These are phyloP conservation scores for Pyrus bretschneideri DNA, from an alignment of 306 rosid species.

Conservation along the genomic window DNA sequence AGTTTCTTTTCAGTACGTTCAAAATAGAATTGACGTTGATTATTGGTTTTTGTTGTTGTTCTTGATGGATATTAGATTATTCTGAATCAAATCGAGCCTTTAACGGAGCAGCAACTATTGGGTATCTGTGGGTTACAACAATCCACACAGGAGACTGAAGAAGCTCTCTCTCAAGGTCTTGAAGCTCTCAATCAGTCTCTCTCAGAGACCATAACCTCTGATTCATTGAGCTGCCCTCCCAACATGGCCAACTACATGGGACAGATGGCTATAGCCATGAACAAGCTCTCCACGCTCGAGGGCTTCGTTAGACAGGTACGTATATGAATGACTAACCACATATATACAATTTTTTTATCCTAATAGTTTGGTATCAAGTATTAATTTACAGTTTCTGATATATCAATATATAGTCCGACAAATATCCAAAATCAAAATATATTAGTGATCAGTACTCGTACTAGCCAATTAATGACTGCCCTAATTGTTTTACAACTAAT, in stretches of 20 bases:
- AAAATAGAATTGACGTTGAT: neutral
- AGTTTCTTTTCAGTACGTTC: neutral
- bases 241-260: constrained; percentile 94
- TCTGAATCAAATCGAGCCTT: constrained; percentile 68
- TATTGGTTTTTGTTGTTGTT: neutral
- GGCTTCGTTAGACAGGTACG: constrained; percentile 86
- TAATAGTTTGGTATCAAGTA: neutral
- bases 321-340: neutral
- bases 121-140: constrained; percentile 84
- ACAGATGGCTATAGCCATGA: constrained; percentile 89
- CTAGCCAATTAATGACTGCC: too few species aligned
- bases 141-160: constrained; percentile 78
- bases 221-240: constrained; percentile 62
- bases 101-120: constrained; percentile 87
- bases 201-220: constrained; percentile 66
- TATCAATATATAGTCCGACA: too few species aligned
- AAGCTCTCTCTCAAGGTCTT: constrained; percentile 80
- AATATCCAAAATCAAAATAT: too few species aligned
- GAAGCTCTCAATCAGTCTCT: constrained; percentile 76
- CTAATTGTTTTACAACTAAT: too few species aligned
- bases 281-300: constrained; percentile 81
- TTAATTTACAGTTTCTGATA: too few species aligned
- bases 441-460: too few species aligned
- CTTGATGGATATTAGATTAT: constrained; percentile 34
- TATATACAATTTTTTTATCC: neutral